These are phyloP conservation scores for Jackrogersella minutella DNA, from an alignment of 495 filamentous ascomycete genomes.

Conservation along the genomic window DNA sequence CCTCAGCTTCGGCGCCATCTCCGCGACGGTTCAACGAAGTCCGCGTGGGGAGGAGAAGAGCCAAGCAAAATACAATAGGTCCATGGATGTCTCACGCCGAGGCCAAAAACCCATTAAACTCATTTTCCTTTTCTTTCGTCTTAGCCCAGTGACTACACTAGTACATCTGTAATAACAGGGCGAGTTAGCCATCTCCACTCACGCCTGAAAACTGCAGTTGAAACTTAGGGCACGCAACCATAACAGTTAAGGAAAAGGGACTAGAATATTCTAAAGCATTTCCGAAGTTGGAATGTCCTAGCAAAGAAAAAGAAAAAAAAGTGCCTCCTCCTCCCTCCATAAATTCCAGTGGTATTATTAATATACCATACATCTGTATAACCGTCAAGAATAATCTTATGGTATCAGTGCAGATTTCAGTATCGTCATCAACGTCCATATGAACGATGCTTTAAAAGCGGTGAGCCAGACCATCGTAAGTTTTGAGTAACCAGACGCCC, in stretches of 20 bases:
- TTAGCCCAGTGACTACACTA: slow-evolving; percentile 3
- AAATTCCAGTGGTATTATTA: slow-evolving; percentile 15
- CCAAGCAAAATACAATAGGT: background rate
- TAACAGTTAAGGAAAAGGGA: slow-evolving; percentile 22
- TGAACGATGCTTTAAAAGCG: slow-evolving; percentile 20
- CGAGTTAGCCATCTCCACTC: slow-evolving; percentile 30
- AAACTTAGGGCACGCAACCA: slow-evolving; percentile 14
- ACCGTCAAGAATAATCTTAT: slow-evolving; percentile 26
- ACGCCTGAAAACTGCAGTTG: slow-evolving; percentile 21
- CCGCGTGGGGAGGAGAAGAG: slow-evolving; percentile 16
- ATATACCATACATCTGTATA: no score
- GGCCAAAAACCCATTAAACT: slow-evolving; percentile 1
- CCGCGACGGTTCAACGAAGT: slow-evolving; percentile 24
- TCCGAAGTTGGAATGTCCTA: slow-evolving; percentile 37
- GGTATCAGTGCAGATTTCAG: slow-evolving; percentile 22
- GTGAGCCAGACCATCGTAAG: slow-evolving; percentile 25
- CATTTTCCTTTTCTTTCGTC: background rate
- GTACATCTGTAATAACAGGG: slow-evolving; percentile 25
- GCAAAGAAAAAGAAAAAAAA: background rate
- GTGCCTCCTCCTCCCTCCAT: background rate
- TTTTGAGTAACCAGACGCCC: slow-evolving; percentile 16
- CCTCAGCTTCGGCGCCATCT: slow-evolving; percentile 33
- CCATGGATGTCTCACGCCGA: slow-evolving; percentile 23
- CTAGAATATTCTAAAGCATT: slow-evolving; percentile 44
- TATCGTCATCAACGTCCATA: slow-evolving; percentile 34